These are phyloP conservation scores for Aspergillus melleus DNA, from an alignment of 2,329 filamentous ascomycete genomes.

Conservation along the genomic window DNA sequence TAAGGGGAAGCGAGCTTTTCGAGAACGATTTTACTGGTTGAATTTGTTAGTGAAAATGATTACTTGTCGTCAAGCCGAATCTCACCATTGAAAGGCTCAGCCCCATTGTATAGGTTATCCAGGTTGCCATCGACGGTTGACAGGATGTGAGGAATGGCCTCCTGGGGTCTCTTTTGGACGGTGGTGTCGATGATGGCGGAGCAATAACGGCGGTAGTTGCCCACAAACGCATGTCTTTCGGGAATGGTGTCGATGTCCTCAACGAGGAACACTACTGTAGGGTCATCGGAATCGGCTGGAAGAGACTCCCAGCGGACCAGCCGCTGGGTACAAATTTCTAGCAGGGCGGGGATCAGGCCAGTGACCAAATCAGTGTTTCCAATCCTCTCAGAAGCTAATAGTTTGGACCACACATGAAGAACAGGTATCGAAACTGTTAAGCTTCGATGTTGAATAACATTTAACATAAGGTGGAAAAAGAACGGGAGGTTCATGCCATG, in stretches of 20 bases:
- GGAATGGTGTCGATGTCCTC: slow-evolving; percentile 95
- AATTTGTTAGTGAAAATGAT: too few species aligned
- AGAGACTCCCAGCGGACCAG: slow-evolving; percentile 85
- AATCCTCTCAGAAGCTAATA: slow-evolving; percentile 72
- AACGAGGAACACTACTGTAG: slow-evolving; percentile 76
- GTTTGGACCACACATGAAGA: slow-evolving; percentile 82
- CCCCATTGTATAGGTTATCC: slow-evolving; percentile 71
- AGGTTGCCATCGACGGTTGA: slow-evolving; percentile 72
- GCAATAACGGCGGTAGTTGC: slow-evolving; percentile 92
- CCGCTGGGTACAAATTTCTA: slow-evolving; percentile 80
- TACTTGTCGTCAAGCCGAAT: too few species aligned
- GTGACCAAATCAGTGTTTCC: slow-evolving; percentile 59
- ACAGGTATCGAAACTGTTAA: slow-evolving; percentile 91
- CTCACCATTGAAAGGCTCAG: slow-evolving; percentile 66
- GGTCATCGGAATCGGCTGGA: slow-evolving; percentile 76
- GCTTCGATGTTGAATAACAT: slow-evolving; percentile 80
- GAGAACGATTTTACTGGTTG: slow-evolving; percentile 44
- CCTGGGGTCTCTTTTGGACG: slow-evolving; percentile 75
- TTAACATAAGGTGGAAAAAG: slow-evolving; percentile 76
- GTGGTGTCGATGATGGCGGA: slow-evolving; percentile 83
- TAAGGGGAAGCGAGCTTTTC: slow-evolving; percentile 44
- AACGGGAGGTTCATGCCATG: slow-evolving; percentile 65
- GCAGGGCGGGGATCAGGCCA: slow-evolving; percentile 68
- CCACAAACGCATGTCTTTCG: slow-evolving; percentile 90
- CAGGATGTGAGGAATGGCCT: slow-evolving; percentile 87